Evolutionary conservation across 73 alveolate species (phyloP).

Genomic region (Paramecium tetraurelia): DNA sequence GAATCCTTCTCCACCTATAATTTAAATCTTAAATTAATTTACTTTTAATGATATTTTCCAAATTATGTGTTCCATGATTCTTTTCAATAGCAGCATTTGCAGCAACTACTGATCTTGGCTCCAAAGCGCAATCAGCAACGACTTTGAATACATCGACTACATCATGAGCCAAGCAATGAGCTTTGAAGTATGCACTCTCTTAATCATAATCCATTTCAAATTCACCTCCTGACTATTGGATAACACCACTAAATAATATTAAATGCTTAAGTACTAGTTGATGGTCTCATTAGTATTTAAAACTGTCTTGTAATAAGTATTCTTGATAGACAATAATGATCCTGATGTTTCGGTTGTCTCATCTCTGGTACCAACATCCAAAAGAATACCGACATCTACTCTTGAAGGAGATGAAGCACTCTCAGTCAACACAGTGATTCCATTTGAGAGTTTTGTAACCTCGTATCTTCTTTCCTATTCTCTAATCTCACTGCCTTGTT

Average conservation of each 20-base stretch:
- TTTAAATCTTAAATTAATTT: background rate
- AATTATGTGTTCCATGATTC: slow-evolving; percentile 54
- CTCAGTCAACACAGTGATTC: slow-evolving; percentile 84
- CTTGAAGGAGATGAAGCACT: slow-evolving; percentile 75
- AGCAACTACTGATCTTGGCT: slow-evolving; percentile 67
- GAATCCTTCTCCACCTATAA: slow-evolving; percentile 56
- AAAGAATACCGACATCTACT: slow-evolving; percentile 79
- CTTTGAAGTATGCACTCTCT: slow-evolving; percentile 77
- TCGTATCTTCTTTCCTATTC: slow-evolving; percentile 65
- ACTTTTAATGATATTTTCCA: slow-evolving; percentile 24
- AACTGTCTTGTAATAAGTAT: slow-evolving; percentile 75
- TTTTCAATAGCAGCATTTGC: slow-evolving; percentile 55
- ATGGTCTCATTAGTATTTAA: slow-evolving; percentile 81
- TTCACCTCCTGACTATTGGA: slow-evolving; percentile 84
- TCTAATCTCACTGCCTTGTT: slow-evolving; percentile 35
- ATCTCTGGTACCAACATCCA: slow-evolving; percentile 86
- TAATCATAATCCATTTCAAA: slow-evolving; percentile 79
- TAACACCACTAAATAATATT: slow-evolving; percentile 66
- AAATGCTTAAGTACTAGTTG: slow-evolving; percentile 63
- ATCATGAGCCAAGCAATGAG: slow-evolving; percentile 83
- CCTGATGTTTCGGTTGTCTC: slow-evolving; percentile 84
- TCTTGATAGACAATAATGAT: slow-evolving; percentile 70
- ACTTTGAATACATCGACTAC: slow-evolving; percentile 75
- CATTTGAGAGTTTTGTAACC: slow-evolving; percentile 75
- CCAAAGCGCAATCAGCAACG: slow-evolving; percentile 78